Conservation (phyloP, 495 filamentous ascomycete species). For the Neurospora sp. region DNA sequence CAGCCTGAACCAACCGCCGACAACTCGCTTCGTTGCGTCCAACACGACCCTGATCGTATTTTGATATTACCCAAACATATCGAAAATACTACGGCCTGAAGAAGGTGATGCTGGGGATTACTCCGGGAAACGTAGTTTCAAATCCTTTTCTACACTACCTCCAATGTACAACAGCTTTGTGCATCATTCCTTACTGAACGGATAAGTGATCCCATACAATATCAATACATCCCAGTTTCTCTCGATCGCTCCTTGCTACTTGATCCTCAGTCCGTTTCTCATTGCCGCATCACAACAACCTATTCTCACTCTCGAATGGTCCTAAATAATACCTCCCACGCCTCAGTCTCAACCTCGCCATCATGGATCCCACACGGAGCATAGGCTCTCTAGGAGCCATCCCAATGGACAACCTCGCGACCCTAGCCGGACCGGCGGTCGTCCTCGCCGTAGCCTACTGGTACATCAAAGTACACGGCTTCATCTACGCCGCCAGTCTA, state of each 20-base stretch:
- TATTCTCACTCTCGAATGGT: not conserved
- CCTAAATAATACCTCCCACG: not conserved
- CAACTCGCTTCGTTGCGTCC: not conserved
- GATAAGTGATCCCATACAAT: not conserved
- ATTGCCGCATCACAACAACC: too few relatives aligned
- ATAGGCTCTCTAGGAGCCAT: not conserved
- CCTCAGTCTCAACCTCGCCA: not conserved
- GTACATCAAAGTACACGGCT: not conserved
- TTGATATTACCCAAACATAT: not conserved
- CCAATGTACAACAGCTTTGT: not conserved
- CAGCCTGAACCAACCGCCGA: not conserved
- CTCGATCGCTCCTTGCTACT: not conserved
- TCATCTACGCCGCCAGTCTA: not conserved
- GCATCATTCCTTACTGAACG: not conserved
- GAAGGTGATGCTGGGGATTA: not conserved
- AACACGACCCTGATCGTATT: not conserved
- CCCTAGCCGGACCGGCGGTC: constrained; percentile 23
- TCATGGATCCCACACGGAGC: not conserved
- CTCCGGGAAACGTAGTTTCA: not conserved
- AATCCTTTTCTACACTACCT: not conserved
- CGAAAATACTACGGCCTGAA: not conserved
- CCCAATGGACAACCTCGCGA: constrained; percentile 5
- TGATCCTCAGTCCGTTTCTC: not conserved
- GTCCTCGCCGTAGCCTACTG: not conserved
- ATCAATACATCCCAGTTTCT: not conserved